Evolutionary conservation across 2,329 filamentous ascomycete genomes (phyloP), one percentile per base, ranked within the genome.

Genomic region (Calonectria naviculata): DNA sequence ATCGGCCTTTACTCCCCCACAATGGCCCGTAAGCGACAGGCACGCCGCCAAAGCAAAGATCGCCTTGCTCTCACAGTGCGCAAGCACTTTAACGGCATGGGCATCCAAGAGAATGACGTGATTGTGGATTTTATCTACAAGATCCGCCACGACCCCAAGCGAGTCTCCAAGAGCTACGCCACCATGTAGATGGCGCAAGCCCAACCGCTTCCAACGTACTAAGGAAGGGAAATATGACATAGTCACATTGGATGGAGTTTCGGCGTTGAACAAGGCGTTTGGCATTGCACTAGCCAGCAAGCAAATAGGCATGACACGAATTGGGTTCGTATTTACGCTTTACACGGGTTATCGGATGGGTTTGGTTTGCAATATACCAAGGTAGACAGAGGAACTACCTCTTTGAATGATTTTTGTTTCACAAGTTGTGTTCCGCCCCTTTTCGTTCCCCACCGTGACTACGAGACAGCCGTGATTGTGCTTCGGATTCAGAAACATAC

Each of bases 21-120:
- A 28, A 95, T 95, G 91, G 90, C 91, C 49, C 86, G 92, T 69
- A 89, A 87, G 76, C 90, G 89, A 74, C 86, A 90, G 56, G 87
- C 91, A 78, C 86, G 92, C 64, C 88, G 93, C 66, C 91, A 95
- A 80, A 90, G 89, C 78, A 93, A 93, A 80, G 92, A 94, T 42
- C 89, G 93, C 74, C 86, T 97, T 66, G 93, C 93, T 10, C 87
- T 91, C 74, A 88, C 90, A 2, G 93, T 95, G 60, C 88, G 94
- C 74, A 95, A 95, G 81, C 93, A 97, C 83, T 97, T 97, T 85
- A 97, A 97, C 80, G 91, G 90, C 38, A 87, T 94, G 74, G 93
- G 93, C 19, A 90, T 96, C 46, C 92, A 92, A 74, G 94, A 97
- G 85, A 95, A 92, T 80, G 94, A 97, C 77, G 92, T 95, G 74